These are phyloP conservation scores for Saccharomyces pastorianus DNA, from an alignment of 1,139 yeast genomes.

Conservation along the genomic window DNA sequence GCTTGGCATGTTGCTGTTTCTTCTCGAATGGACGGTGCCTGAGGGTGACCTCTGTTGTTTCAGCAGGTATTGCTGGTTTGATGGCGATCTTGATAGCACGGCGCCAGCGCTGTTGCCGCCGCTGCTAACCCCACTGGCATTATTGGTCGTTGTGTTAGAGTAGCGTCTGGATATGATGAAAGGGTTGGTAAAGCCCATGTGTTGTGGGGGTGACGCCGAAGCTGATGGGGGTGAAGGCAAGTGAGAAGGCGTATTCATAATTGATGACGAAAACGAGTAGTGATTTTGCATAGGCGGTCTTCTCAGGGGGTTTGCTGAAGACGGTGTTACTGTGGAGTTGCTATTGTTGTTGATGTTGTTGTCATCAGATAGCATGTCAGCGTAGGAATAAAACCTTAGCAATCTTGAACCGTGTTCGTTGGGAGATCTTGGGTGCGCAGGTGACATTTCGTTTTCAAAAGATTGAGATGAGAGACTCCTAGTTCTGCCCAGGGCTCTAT, in stretches of 20 bases:
- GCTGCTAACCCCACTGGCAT: background rate
- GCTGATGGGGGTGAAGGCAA: background rate
- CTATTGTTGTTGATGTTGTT: slow-evolving; percentile 5
- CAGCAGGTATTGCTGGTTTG: background rate
- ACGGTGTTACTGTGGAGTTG: slow-evolving; percentile 1
- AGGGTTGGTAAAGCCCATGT: slow-evolving; percentile 1
- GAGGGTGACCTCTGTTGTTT: background rate
- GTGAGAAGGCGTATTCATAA: background rate
- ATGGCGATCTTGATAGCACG: background rate
- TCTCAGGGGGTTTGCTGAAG: background rate
- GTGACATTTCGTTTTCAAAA: background rate
- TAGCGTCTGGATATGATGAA: slow-evolving; percentile 4
- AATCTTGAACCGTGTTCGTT: slow-evolving; percentile 8
- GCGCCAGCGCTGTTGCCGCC: too few relatives aligned
- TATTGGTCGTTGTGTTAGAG: slow-evolving; percentile 3
- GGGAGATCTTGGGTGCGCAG: background rate
- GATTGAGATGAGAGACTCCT: slow-evolving; percentile 11
- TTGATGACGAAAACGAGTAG: background rate
- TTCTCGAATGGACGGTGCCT: background rate
- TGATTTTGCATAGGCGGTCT: background rate
- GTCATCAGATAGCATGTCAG: slow-evolving; percentile 67
- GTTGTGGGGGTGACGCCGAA: background rate
- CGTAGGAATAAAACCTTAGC: slow-evolving; percentile 66
- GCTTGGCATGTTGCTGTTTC: background rate
- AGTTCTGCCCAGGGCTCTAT: slow-evolving; percentile 50